phyloP scores from a whole-genome alignment of 2,329 filamentous ascomycete species.

The Cryphonectria parasitica region DNA sequence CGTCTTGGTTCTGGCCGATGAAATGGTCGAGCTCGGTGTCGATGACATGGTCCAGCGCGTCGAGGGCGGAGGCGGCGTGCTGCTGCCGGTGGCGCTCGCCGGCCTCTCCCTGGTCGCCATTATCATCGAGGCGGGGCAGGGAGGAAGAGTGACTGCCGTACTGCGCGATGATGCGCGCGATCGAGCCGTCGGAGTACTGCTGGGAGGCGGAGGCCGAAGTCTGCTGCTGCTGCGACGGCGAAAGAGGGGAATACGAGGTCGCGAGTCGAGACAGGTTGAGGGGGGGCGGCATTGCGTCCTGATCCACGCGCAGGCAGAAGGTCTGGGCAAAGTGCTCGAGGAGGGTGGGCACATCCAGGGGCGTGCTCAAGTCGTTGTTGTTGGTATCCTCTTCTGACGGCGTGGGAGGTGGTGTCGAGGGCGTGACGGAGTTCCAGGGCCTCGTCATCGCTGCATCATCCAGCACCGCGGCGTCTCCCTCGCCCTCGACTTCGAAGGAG shows the following conservation, averaged over 20 bases:
- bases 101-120: background rate
- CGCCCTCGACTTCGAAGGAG: background rate
- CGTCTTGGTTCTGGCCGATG: background rate
- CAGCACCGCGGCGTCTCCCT: background rate
- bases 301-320: background rate
- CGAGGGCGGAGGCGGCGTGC: background rate
- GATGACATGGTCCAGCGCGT: slow-evolving; percentile 10
- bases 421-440: no score
- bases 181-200: slow-evolving; percentile 37
- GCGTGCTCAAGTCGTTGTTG: background rate
- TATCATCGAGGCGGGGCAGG: background rate
- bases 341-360: background rate
- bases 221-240: slow-evolving; percentile 1
- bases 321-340: background rate
- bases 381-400: background rate
- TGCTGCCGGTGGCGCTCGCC: no score
- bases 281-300: background rate
- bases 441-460: no score
- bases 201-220: slow-evolving; percentile 21
- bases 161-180: slow-evolving; percentile 40
- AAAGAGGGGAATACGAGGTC: background rate
- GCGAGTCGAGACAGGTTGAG: background rate
- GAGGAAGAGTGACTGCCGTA: slow-evolving; percentile 31
- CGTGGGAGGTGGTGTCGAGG: background rate
- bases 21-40: background rate